Percentiles rank a stretch among this genome's conserved stretches.
Conservation (phyloP, 495 filamentous ascomycete genomes). For the Aspergillus affinis region DNA sequence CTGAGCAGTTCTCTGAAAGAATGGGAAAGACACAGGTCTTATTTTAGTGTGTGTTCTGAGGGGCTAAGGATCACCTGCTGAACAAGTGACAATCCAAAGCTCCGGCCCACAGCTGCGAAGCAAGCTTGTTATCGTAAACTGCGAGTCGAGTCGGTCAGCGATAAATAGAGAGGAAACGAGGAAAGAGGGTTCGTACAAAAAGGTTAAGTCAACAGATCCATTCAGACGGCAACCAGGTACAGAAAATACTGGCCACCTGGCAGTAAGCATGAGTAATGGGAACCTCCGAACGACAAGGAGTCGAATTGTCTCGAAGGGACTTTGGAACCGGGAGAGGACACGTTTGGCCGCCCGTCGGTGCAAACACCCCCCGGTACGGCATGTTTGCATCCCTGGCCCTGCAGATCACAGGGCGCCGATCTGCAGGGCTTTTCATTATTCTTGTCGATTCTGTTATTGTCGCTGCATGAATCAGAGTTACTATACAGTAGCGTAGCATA, state of each 20-base stretch:
- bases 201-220: slow-evolving; percentile 21
- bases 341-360: slow-evolving; percentile 17
- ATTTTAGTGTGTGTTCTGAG: not conserved
- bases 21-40: not conserved
- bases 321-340: slow-evolving; percentile 21
- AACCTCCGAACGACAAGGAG: slow-evolving; percentile 6
- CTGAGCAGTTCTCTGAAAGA: not conserved
- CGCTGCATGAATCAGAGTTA: no score
- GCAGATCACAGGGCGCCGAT: not conserved
- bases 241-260: slow-evolving; percentile 38
- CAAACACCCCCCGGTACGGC: slow-evolving; percentile 11
- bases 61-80: not conserved
- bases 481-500: no score
- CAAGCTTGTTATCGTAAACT: slow-evolving; percentile 4
- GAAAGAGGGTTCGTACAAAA: not conserved
- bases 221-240: slow-evolving; percentile 18
- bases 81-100: not conserved
- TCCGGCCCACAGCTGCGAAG: not conserved
- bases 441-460: no score
- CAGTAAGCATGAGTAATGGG: slow-evolving; percentile 28
- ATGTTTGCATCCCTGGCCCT: slow-evolving; percentile 17
- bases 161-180: slow-evolving; percentile 1
- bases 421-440: not conserved
- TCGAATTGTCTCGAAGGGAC: slow-evolving; percentile 6
- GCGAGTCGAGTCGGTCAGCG: slow-evolving; percentile 4